phyloP scores from a whole-genome alignment of 176 grass and related monocot species.

The Guadua angustifolia region DNA sequence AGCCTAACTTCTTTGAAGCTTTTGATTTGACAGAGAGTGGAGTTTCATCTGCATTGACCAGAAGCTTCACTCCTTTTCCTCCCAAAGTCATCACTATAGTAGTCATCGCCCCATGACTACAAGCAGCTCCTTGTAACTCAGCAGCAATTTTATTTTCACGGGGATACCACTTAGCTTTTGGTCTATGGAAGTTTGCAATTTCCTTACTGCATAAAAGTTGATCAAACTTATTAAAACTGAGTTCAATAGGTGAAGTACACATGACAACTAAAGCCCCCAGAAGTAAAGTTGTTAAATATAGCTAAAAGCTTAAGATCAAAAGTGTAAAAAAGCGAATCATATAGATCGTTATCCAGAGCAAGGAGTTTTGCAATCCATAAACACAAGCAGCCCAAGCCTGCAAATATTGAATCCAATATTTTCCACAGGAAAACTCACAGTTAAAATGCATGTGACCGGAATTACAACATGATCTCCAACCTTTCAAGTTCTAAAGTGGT shows the following conservation, averaged over 20 bases:
- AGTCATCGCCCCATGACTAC: conserved; percentile 73
- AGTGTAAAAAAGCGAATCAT: not conserved
- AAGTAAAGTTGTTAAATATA: conserved; percentile 22
- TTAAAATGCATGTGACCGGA: conserved; percentile 6
- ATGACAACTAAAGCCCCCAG: conserved; percentile 14
- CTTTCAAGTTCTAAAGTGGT: not conserved
- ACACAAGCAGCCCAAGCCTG: not conserved
- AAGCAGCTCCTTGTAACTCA: conserved; percentile 59
- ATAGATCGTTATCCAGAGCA: conserved; percentile 4
- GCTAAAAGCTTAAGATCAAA: conserved; percentile 14
- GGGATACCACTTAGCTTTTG: conserved; percentile 93
- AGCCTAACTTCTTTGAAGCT: conserved; percentile 94
- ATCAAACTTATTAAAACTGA: conserved; percentile 34
- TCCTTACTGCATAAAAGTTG: conserved; percentile 71
- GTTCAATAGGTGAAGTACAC: not conserved
- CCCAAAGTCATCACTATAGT: conserved; percentile 78
- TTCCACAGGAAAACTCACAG: not conserved
- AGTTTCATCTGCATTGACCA: conserved; percentile 80
- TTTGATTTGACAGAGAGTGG: conserved; percentile 72
- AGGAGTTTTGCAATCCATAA: not conserved
- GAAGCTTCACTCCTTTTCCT: conserved; percentile 82
- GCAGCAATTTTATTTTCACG: conserved; percentile 84
- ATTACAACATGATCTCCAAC: conserved; percentile 11
- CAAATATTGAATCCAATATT: conserved; percentile 5
- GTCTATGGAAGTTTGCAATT: conserved; percentile 88